phyloP scores from a whole-genome alignment of 495 filamentous ascomycete genomes.

The Neurospora sp. region DNA sequence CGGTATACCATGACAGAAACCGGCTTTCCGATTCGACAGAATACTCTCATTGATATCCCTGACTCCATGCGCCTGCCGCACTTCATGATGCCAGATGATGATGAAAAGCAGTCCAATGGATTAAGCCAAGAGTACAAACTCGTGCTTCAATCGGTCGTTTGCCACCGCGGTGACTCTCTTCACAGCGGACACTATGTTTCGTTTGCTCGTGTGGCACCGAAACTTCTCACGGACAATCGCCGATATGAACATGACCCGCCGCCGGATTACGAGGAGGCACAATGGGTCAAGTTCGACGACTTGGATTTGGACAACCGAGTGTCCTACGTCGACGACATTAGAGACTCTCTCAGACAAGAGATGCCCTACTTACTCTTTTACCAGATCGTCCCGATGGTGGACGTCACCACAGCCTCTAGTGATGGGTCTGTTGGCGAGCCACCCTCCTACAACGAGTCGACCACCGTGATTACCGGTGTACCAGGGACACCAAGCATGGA shows the following conservation, averaged over 20 bases:
- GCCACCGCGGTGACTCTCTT: conserved; percentile 81
- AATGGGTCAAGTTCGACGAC: conserved; percentile 91
- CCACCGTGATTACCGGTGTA: neutral
- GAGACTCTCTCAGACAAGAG: conserved; percentile 63
- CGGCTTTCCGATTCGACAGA: conserved; percentile 56
- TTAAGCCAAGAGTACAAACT: conserved; percentile 62
- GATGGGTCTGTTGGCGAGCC: conserved; percentile 40
- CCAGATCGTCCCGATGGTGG: conserved; percentile 79
- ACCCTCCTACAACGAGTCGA: conserved; percentile 46
- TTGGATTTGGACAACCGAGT: conserved; percentile 54
- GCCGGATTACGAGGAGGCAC: conserved; percentile 47
- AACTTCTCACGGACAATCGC: conserved; percentile 42
- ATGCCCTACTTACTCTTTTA: conserved; percentile 94
- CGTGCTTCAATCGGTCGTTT: conserved; percentile 78
- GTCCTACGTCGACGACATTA: conserved; percentile 63
- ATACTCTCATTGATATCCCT: conserved; percentile 85
- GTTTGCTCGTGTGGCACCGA: conserved; percentile 61
- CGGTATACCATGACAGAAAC: conserved; percentile 68
- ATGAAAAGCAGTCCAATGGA: conserved; percentile 53
- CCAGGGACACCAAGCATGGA: conserved; percentile 13
- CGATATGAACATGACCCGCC: conserved; percentile 40
- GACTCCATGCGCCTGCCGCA: conserved; percentile 79
- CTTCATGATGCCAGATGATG: conserved; percentile 76
- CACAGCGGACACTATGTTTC: conserved; percentile 87
- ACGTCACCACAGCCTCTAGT: conserved; percentile 48